These are phyloP conservation scores for Xylariales sp. DNA, from an alignment of 2,329 filamentous ascomycete genomes.

Conservation along the genomic window DNA sequence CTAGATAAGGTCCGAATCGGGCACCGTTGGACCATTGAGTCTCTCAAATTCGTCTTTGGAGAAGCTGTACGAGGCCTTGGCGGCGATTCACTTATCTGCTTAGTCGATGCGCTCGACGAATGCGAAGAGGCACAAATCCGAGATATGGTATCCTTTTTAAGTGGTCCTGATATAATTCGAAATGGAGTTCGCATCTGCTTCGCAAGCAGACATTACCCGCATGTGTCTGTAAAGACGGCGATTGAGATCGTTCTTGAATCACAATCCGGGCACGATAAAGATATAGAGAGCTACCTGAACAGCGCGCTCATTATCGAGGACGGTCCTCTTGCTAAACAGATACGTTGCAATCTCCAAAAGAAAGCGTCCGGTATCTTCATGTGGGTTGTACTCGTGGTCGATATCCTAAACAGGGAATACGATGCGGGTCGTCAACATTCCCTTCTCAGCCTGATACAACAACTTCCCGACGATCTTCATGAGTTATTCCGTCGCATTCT, in stretches of 20 bases:
- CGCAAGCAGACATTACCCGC: slow-evolving; percentile 53
- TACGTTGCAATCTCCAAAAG: slow-evolving; percentile 18
- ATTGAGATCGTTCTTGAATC: slow-evolving; percentile 21
- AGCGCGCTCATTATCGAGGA: slow-evolving; percentile 4
- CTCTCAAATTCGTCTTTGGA: slow-evolving; percentile 3
- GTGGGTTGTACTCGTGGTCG: slow-evolving; percentile 33
- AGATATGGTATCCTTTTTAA: slow-evolving; percentile 58
- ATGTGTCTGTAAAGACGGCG: slow-evolving; percentile 49
- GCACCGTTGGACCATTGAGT: slow-evolving; percentile 9
- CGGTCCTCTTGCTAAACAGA: not conserved
- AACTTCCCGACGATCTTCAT: slow-evolving; percentile 26
- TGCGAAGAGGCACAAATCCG: slow-evolving; percentile 57
- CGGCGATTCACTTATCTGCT: slow-evolving; percentile 28
- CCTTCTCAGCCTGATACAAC: slow-evolving; percentile 2
- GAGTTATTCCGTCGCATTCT: slow-evolving; percentile 30
- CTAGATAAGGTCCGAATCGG: slow-evolving; percentile 13
- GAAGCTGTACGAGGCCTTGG: slow-evolving; percentile 37
- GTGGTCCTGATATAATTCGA: slow-evolving; percentile 48
- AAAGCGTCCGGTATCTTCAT: slow-evolving; percentile 34
- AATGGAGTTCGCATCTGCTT: slow-evolving; percentile 54
- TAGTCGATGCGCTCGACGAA: slow-evolving; percentile 59
- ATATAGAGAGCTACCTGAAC: slow-evolving; percentile 23
- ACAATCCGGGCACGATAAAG: slow-evolving; percentile 21
- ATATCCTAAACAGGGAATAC: slow-evolving; percentile 29
- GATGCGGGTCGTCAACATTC: slow-evolving; percentile 1